phyloP scores from a whole-genome alignment of 192 early-diverging fungal genomes.

The Coemansia erecta region DNA sequence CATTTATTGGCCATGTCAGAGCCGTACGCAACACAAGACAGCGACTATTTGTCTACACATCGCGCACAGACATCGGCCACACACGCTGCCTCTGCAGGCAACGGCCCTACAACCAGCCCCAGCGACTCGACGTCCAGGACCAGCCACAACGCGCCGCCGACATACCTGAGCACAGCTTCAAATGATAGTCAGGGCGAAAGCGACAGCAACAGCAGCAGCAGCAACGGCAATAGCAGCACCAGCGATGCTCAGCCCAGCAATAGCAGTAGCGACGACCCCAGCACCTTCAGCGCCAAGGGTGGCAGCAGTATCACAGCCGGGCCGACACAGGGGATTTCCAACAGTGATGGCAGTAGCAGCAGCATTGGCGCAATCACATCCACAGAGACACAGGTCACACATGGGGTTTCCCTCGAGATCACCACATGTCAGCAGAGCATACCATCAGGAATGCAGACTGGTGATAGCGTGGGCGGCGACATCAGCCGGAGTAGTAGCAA shows the following conservation, averaged over 20 bases:
- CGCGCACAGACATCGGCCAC: slow-evolving; percentile 23
- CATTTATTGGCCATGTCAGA: slow-evolving; percentile 29
- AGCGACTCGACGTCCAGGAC: slow-evolving; percentile 2
- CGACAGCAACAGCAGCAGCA: not conserved
- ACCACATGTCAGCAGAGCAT: slow-evolving; percentile 5
- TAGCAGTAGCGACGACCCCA: no score
- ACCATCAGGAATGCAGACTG: not conserved
- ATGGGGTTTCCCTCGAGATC: slow-evolving; percentile 5
- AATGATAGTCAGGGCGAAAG: not conserved
- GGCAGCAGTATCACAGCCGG: not conserved
- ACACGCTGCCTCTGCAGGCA: slow-evolving; percentile 12
- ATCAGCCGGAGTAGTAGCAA: slow-evolving; percentile 10
- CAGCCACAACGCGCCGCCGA: not conserved
- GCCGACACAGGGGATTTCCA: no score
- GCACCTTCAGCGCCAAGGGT: not conserved
- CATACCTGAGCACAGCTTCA: not conserved
- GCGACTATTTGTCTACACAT: slow-evolving; percentile 46
- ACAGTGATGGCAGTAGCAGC: not conserved
- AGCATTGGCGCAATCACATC: not conserved
- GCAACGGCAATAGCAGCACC: not conserved
- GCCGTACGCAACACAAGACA: slow-evolving; percentile 49
- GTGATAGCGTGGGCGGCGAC: slow-evolving; percentile 1
- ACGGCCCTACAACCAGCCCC: slow-evolving; percentile 2
- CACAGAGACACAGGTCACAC: not conserved
- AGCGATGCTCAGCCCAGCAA: not conserved